Evolutionary conservation across 192 early-diverging fungal genomes (phyloP), one percentile per base, ranked within the genome.

Genomic region (Coemansia sp.): DNA sequence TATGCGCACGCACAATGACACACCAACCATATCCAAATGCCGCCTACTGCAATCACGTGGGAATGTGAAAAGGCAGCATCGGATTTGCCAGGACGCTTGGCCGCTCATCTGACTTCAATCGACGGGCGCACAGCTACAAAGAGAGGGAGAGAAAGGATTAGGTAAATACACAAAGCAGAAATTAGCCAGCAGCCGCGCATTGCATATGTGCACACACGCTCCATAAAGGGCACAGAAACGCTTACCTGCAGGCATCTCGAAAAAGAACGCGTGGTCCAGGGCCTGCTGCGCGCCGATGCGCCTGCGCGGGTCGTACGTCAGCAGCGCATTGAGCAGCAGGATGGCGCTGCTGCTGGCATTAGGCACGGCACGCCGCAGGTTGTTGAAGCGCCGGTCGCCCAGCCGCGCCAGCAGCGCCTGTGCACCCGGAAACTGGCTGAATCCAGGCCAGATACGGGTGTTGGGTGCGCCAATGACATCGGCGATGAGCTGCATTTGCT

Each of bases 401-500:
- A 88, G 65, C 46, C 74, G 68, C n/a, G n/a, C n/a, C n/a, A n/a
- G n/a, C 35, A 93, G 46, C 27, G 60, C 32, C 5, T 68, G 67
- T 8, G 80, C 78, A 45, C 81, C 59, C 2, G 93, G 93, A 9
- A 93, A 67, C 15, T 67, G 47, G 10, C 49, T 57, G 41, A 89
- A 83, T n/a, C 82, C 87, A 9, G 86, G 88, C 92, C 92, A 95
- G 11, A 89, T 84, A 11, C 65, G 57, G 22, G 80, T 69, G 38
- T 70, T 86, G 1, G 93, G 92, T 5, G 85, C 76, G 0, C 93
- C 93, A 7, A 95, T 71, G 19, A 94, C 66, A 5, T 80, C 66
- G 47, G 80, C 79, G 40, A 93, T 93, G 46, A 86, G 58, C 34
- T 72, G 63, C 14, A 94, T 56, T 55, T 95, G 91, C 15, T 89